Percentiles rank a stretch among this genome's conserved stretches.
Evolutionary conservation across 2,329 filamentous ascomycete species (phyloP).

Genomic region (Aspergillus fructus): DNA sequence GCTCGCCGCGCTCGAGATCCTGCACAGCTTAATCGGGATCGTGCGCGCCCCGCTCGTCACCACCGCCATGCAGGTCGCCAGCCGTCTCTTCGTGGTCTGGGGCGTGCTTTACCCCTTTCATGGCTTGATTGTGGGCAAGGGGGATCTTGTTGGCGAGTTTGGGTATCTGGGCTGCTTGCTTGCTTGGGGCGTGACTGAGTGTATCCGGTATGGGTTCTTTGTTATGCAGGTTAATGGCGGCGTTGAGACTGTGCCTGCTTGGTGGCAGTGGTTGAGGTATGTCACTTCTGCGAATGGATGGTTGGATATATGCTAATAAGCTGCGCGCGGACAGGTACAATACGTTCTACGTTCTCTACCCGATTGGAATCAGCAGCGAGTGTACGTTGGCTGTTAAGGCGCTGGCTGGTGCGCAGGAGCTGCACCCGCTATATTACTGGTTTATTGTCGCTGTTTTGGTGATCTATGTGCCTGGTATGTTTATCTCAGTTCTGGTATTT

Average conservation of each 20-base stretch:
- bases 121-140: conserved; percentile 34
- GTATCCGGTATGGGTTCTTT: conserved; percentile 92
- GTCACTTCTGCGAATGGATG: not conserved
- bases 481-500: not conserved
- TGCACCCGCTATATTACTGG: conserved; percentile 55
- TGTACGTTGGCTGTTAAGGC: conserved; percentile 74
- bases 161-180: conserved; percentile 57
- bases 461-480: conserved; percentile 77
- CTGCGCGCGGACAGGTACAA: conserved; percentile 59
- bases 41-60: conserved; percentile 84
- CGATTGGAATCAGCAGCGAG: conserved; percentile 86
- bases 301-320: not conserved
- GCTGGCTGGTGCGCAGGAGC: conserved; percentile 57
- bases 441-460: conserved; percentile 65
- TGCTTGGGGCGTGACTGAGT: conserved; percentile 88
- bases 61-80: conserved; percentile 85
- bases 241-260: conserved; percentile 56
- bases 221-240: conserved; percentile 59
- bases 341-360: conserved; percentile 90
- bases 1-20: conserved; percentile 75
- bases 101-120: conserved; percentile 75
- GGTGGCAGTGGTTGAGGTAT: conserved; percentile 64
- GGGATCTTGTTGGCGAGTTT: conserved; percentile 35
- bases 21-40: conserved; percentile 76
- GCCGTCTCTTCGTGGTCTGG: conserved; percentile 87